A percentile compares a stretch with the other conserved stretches of the same genome.
Evolutionary conservation across 176 grass and related monocot species (phyloP).

Genomic region (Zea luxurians): DNA sequence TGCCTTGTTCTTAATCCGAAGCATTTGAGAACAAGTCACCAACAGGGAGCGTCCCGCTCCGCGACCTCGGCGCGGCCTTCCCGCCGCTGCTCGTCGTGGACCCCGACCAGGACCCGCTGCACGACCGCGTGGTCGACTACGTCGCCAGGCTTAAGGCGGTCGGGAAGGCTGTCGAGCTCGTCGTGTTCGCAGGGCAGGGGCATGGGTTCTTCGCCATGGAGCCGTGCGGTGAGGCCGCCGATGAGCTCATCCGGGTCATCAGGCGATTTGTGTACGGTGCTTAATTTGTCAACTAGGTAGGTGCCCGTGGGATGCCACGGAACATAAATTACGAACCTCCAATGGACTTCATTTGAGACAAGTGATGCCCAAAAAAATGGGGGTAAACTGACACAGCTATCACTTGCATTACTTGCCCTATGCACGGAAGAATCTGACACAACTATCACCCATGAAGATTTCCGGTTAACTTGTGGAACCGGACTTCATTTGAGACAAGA

Average conservation of each 20-base stretch:
- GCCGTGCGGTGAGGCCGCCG: slow-evolving; percentile 22
- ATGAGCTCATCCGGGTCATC: slow-evolving; percentile 21
- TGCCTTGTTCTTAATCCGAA: too few species aligned
- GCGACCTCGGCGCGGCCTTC: neutral
- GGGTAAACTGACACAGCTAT: too few species aligned
- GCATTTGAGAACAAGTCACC: too few species aligned
- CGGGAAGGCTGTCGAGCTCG: slow-evolving; percentile 36
- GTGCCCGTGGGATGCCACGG: too few species aligned
- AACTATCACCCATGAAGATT: too few species aligned
- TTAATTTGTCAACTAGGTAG: neutral
- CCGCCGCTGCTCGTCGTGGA: slow-evolving; percentile 39
- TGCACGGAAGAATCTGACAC: too few species aligned
- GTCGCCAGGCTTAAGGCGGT: slow-evolving; percentile 27
- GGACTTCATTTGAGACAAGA: too few species aligned
- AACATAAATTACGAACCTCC: too few species aligned
- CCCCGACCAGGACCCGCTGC: slow-evolving; percentile 33
- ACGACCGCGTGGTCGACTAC: slow-evolving; percentile 38
- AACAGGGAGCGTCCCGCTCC: neutral
- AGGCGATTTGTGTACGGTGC: slow-evolving; percentile 21
- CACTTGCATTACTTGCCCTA: too few species aligned
- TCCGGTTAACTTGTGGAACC: too few species aligned
- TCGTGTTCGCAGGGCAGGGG: slow-evolving; percentile 26
- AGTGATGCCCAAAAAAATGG: too few species aligned
- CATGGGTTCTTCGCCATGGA: slow-evolving; percentile 40
- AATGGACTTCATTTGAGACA: too few species aligned